A percentile compares a stretch with the other conserved stretches of the same genome.
These are phyloP conservation scores for Trichoderma asperellum DNA, from an alignment of 2,329 filamentous ascomycete species.

Conservation along the genomic window DNA sequence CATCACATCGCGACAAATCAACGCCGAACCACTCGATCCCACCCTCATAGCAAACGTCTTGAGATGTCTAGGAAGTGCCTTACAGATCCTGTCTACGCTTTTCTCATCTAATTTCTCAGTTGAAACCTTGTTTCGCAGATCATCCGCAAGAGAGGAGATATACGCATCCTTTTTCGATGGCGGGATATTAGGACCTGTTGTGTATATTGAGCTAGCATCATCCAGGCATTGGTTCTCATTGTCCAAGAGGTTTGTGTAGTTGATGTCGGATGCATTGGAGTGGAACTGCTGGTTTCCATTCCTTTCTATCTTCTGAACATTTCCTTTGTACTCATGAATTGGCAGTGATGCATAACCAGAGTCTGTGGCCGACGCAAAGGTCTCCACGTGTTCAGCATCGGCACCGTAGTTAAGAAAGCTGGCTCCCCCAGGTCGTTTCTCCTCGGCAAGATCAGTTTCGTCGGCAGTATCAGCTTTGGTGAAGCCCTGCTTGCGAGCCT, in stretches of 20 bases:
- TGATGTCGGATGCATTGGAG: too few relatives aligned
- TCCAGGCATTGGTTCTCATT: neutral
- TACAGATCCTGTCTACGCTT: neutral
- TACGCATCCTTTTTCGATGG: neutral
- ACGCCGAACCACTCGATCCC: neutral
- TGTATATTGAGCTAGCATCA: neutral
- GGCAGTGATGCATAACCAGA: neutral
- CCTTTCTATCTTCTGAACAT: too few relatives aligned
- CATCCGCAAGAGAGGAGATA: neutral
- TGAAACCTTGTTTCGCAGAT: neutral
- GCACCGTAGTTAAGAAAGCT: too few relatives aligned
- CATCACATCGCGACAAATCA: neutral
- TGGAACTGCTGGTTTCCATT: too few relatives aligned
- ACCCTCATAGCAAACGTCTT: neutral
- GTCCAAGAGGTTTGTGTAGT: neutral
- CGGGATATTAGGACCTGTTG: neutral
- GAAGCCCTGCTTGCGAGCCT: conserved; percentile 95
- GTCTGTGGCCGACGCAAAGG: neutral
- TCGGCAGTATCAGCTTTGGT: conserved; percentile 94
- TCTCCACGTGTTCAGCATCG: too few relatives aligned
- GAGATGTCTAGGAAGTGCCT: neutral
- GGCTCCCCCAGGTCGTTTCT: too few relatives aligned
- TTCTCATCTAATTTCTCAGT: neutral
- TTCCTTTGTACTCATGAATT: too few relatives aligned
- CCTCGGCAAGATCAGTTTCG: too few relatives aligned